Evolutionary conservation across 306 rosid genomes (phyloP).

Genomic region (Lathyrus tuberosus): DNA sequence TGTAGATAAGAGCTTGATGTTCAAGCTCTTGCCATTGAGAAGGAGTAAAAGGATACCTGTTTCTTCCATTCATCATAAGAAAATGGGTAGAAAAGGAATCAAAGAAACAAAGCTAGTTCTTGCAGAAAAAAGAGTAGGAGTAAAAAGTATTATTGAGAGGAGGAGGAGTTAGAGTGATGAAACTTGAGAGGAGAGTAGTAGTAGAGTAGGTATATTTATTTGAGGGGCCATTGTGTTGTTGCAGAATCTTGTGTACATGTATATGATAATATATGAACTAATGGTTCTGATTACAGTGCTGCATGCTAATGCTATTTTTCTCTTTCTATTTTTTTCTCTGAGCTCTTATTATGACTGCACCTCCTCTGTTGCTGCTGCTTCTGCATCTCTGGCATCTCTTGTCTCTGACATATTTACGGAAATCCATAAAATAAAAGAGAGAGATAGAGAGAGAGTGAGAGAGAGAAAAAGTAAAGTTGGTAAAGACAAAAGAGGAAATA

Average conservation of each 20-base stretch:
- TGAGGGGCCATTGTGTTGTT: conserved; percentile 79
- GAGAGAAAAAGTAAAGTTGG: conserved; percentile 11
- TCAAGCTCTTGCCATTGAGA: conserved; percentile 99
- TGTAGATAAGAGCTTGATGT: conserved; percentile 94
- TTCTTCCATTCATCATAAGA: conserved; percentile 57
- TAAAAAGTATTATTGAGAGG: not conserved
- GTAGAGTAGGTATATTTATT: conserved; percentile 76
- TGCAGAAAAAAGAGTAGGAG: not conserved
- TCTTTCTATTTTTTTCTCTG: conserved; percentile 43
- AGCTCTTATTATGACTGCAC: conserved; percentile 79
- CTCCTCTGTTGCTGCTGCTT: conserved; percentile 66
- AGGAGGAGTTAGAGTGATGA: conserved; percentile 34
- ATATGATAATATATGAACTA: conserved; percentile 61
- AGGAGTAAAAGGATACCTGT: conserved; percentile 79
- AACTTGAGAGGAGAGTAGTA: not conserved
- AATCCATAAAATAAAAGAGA: conserved; percentile 77
- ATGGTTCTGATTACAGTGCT: conserved; percentile 80
- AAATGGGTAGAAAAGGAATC: not conserved
- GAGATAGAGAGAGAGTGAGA: conserved; percentile 9
- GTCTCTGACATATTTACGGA: conserved; percentile 96
- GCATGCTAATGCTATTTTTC: conserved; percentile 60
- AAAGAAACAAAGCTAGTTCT: not conserved
- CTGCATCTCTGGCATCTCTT: conserved; percentile 72
- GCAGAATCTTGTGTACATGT: conserved; percentile 88
- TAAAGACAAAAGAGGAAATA: conserved; percentile 52